phyloP scores from a whole-genome alignment of 345 rosid species.

The Moringa oleifera region DNA sequence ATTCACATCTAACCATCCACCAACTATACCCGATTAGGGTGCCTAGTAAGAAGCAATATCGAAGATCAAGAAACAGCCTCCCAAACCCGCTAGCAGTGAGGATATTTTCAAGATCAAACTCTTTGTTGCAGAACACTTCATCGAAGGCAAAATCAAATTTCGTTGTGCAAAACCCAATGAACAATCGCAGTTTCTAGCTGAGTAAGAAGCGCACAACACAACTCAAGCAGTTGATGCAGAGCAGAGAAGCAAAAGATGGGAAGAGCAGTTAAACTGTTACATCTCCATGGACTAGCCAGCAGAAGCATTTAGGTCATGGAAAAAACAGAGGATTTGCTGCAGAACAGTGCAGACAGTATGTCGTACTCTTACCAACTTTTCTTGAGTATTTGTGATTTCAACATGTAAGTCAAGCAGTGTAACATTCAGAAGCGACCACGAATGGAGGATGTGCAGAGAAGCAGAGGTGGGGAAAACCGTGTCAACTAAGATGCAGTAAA shows the following conservation, averaged over 20 bases:
- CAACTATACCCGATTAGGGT: background rate
- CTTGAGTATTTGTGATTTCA: constrained; percentile 19
- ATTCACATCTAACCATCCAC: background rate
- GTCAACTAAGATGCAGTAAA: constrained; percentile 52
- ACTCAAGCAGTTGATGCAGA: constrained; percentile 13
- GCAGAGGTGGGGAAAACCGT: constrained; percentile 48
- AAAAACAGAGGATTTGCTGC: constrained; percentile 29
- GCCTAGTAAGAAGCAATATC: background rate
- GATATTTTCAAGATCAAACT: background rate
- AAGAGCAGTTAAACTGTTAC: constrained; percentile 20
- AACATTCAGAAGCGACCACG: constrained; percentile 30
- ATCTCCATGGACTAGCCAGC: constrained; percentile 24
- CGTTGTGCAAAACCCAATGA: no score
- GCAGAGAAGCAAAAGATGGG: constrained; percentile 16
- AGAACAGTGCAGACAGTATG: constrained; percentile 22
- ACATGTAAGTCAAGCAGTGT: constrained; percentile 29
- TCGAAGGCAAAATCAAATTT: no score
- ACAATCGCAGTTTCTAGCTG: constrained; percentile 16
- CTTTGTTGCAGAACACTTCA: no score
- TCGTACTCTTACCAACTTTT: constrained; percentile 15
- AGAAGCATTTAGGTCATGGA: constrained; percentile 7
- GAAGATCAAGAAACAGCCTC: background rate
- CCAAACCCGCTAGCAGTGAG: background rate
- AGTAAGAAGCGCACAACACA: constrained; percentile 1
- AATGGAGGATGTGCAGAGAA: constrained; percentile 36